Evolutionary conservation across 305 asterid genomes (phyloP).

Genomic region (Fraxinus xanthoxyloides): DNA sequence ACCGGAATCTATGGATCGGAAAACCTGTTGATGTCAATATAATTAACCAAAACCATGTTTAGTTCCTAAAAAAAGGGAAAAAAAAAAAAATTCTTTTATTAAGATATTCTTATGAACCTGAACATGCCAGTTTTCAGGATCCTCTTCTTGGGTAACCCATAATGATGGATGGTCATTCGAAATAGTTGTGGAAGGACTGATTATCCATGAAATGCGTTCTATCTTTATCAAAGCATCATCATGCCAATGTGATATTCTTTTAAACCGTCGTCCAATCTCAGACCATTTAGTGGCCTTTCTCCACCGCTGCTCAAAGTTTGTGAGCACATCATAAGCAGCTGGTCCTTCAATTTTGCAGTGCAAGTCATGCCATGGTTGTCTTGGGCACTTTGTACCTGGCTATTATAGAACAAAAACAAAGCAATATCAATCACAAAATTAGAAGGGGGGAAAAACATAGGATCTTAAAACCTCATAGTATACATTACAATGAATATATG

Average conservation of each 20-base stretch:
- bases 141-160: conserved; percentile 57
- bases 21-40: conserved; percentile 48
- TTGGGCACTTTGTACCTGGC: conserved; percentile 79
- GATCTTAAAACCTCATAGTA: not conserved
- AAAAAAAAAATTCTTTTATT: not conserved
- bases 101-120: conserved; percentile 51
- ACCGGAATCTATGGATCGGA: conserved; percentile 94
- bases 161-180: conserved; percentile 63
- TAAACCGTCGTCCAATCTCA: conserved; percentile 59
- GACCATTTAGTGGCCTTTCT: conserved; percentile 79
- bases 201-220: conserved; percentile 83
- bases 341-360: conserved; percentile 96
- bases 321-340: conserved; percentile 85
- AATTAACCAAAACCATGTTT: conserved; percentile 12
- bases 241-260: conserved; percentile 67
- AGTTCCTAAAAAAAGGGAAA: not conserved
- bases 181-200: conserved; percentile 52
- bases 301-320: conserved; percentile 95
- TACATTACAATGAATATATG: not conserved
- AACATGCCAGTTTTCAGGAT: conserved; percentile 86
- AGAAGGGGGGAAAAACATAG: not conserved
- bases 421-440: not conserved
- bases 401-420: conserved; percentile 29
- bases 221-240: conserved; percentile 81
- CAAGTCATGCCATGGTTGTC: conserved; percentile 95